Evolutionary conservation across 495 filamentous ascomycete species (phyloP).

Genomic region (Trichoderma gamsii): DNA sequence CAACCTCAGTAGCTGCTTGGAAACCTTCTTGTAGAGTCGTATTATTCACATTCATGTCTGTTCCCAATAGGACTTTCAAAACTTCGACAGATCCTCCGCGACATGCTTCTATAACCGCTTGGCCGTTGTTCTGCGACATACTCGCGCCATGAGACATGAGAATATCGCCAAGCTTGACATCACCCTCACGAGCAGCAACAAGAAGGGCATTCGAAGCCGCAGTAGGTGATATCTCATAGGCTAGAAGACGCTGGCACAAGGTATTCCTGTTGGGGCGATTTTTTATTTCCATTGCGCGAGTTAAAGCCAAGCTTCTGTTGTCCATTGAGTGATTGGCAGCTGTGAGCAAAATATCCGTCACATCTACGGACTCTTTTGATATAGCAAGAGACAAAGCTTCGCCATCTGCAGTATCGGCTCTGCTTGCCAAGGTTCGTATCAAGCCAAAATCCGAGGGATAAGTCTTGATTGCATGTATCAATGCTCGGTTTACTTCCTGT

Average conservation of each 20-base stretch:
- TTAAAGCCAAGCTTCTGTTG: slow-evolving; percentile 30
- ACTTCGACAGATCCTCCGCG: slow-evolving; percentile 34
- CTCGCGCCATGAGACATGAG: slow-evolving; percentile 37
- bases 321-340: slow-evolving; percentile 22
- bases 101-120: slow-evolving; percentile 41
- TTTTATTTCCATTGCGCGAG: slow-evolving; percentile 28
- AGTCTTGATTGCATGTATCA: slow-evolving; percentile 36
- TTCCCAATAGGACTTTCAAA: slow-evolving; percentile 35
- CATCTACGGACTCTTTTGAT: slow-evolving; percentile 30
- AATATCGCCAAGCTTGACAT: slow-evolving; percentile 36
- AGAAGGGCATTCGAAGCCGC: slow-evolving; percentile 37
- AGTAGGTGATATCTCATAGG: slow-evolving; percentile 30
- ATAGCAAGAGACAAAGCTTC: slow-evolving; percentile 34
- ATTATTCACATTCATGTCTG: slow-evolving; percentile 26
- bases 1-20: slow-evolving; percentile 37
- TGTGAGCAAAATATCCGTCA: slow-evolving; percentile 33
- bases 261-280: slow-evolving; percentile 26
- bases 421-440: slow-evolving; percentile 31
- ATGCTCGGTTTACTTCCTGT: slow-evolving; percentile 36
- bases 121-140: slow-evolving; percentile 39
- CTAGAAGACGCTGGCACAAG: slow-evolving; percentile 33
- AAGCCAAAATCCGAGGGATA: slow-evolving; percentile 36
- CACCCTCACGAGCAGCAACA: slow-evolving; percentile 37
- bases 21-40: slow-evolving; percentile 36
- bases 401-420: slow-evolving; percentile 38